These are phyloP conservation scores for Eutrema salsugineum DNA, from an alignment of 441 rosid genomes.

Conservation along the genomic window DNA sequence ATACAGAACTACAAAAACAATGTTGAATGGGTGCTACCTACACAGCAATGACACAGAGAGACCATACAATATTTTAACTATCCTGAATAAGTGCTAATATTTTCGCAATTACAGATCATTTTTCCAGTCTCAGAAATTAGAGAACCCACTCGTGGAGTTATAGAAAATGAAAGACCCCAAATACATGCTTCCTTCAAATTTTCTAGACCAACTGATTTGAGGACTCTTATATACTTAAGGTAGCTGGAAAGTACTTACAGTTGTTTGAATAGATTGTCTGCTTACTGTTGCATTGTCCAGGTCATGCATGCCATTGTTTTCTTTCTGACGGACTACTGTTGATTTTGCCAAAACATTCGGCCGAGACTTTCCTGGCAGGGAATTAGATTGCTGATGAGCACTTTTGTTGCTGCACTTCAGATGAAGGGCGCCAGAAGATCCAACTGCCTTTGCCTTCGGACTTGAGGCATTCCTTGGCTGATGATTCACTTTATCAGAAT, in stretches of 20 bases:
- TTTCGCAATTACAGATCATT: conserved; percentile 1
- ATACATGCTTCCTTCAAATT: background rate
- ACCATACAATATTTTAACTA: background rate
- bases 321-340: conserved; percentile 42
- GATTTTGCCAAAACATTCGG: conserved; percentile 40
- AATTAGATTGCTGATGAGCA: conserved; percentile 42
- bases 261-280: conserved; percentile 39
- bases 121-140: background rate
- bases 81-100: background rate
- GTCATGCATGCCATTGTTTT: conserved; percentile 50
- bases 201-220: background rate
- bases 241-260: conserved; percentile 44
- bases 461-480: conserved; percentile 40
- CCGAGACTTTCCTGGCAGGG: conserved; percentile 44
- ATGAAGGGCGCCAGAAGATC: conserved; percentile 40
- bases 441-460: conserved; percentile 51
- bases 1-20: background rate
- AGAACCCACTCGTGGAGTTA: background rate
- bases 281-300: conserved; percentile 56
- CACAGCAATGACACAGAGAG: background rate
- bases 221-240: background rate
- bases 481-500: conserved; percentile 46
- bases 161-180: conserved; percentile 8
- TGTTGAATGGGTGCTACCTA: conserved; percentile 1
- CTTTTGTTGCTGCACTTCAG: conserved; percentile 51